Percentiles rank a stretch among this genome's conserved stretches.
Conservation (phyloP, 108 stramenopile species). For the Phaeodactylum tricornutum region DNA sequence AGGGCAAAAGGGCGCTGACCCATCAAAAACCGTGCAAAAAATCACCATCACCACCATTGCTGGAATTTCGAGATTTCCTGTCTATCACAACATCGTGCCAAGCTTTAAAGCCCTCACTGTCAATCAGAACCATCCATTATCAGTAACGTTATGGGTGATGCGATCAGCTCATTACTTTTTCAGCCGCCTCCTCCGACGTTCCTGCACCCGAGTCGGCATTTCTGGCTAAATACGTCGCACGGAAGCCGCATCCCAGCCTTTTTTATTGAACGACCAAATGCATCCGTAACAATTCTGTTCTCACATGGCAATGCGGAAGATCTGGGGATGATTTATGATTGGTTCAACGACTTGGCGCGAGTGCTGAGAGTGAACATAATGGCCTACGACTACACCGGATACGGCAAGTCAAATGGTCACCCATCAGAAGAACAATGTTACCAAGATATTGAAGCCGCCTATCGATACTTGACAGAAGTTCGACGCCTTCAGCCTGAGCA, state of each 20-base stretch:
- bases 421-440: slow-evolving; percentile 73
- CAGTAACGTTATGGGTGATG: slow-evolving; percentile 57
- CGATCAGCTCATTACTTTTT: slow-evolving; percentile 78
- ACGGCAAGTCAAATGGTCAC: slow-evolving; percentile 75
- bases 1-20: no score
- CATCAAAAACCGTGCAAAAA: no score
- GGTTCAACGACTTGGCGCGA: slow-evolving; percentile 83
- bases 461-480: slow-evolving; percentile 67
- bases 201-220: slow-evolving; percentile 82
- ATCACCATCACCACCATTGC: no score
- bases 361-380: slow-evolving; percentile 91
- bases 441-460: slow-evolving; percentile 92
- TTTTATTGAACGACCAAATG: slow-evolving; percentile 79
- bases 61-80: no score
- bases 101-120: no score
- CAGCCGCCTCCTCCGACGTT: slow-evolving; percentile 85
- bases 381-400: slow-evolving; percentile 91
- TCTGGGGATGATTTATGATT: slow-evolving; percentile 87
- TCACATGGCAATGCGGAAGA: slow-evolving; percentile 93
- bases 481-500: slow-evolving; percentile 72
- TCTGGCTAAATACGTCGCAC: slow-evolving; percentile 64
- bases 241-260: slow-evolving; percentile 80
- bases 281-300: slow-evolving; percentile 80
- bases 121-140: no score
- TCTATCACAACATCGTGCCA: no score